Evolutionary conservation across 2,329 filamentous ascomycete genomes (phyloP).

Genomic region (Pseudogymnoascus sp.): DNA sequence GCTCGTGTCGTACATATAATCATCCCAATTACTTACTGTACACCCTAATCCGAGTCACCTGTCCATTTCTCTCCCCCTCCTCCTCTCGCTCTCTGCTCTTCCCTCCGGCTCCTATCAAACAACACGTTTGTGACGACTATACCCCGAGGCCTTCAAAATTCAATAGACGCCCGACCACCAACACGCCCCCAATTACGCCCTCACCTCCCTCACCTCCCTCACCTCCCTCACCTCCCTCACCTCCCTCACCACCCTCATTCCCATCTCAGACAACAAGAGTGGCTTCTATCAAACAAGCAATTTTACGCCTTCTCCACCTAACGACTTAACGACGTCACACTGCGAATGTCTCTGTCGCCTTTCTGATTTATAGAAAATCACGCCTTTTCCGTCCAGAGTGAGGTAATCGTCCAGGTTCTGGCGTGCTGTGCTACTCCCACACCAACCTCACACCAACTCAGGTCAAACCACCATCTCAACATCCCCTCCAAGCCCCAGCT

Average conservation of each 20-base stretch:
- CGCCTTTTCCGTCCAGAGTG: conserved; percentile 1
- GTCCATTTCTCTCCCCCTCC: neutral
- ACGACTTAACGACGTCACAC: conserved; percentile 3
- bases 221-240: neutral
- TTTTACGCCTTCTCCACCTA: conserved; percentile 1
- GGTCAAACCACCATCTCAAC: neutral
- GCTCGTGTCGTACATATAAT: neutral
- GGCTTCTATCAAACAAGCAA: conserved; percentile 5
- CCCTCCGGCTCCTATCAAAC: neutral
- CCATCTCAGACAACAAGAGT: neutral
- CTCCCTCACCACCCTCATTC: neutral
- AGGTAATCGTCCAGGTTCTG: neutral
- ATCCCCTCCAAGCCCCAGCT: neutral
- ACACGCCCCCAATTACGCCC: neutral
- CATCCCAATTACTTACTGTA: neutral
- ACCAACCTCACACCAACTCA: neutral
- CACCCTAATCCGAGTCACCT: neutral
- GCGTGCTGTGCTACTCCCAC: neutral
- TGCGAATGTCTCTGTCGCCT: conserved; percentile 2
- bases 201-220: neutral
- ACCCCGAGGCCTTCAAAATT: neutral
- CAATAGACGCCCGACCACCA: neutral
- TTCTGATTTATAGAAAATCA: conserved; percentile 8
- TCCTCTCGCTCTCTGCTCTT: neutral
- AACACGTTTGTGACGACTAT: neutral